Conservation (phyloP, 2,329 filamentous ascomycete genomes). For the Trichoderma koningiopsis region DNA sequence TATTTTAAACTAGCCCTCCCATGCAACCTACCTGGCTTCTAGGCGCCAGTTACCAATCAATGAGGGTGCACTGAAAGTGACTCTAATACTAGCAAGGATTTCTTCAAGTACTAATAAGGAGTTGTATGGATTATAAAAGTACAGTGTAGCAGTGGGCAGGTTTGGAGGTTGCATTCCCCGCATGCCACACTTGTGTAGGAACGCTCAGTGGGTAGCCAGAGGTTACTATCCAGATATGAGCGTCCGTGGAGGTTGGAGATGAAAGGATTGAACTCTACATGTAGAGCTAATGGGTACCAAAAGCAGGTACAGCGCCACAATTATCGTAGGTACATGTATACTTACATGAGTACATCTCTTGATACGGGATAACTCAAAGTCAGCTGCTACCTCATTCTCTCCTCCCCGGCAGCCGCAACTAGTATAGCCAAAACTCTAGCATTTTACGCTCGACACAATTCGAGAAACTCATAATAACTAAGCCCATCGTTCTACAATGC, state of each 20-base stretch:
- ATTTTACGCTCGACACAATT: not conserved
- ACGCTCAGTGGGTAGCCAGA: not conserved
- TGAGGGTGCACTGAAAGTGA: not conserved
- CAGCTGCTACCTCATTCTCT: not conserved
- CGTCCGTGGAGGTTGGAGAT: not conserved
- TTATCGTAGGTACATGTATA: not conserved
- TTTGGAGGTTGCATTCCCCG: constrained; percentile 1
- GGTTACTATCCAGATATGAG: not conserved
- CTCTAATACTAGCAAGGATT: not conserved
- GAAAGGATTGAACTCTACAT: not conserved
- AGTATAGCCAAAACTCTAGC: not conserved
- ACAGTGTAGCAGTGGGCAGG: not conserved
- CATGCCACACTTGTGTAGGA: not conserved
- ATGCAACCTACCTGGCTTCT: not conserved
- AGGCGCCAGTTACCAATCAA: not conserved
- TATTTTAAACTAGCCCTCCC: not conserved
- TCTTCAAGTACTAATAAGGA: not conserved
- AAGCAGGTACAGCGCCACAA: not conserved
- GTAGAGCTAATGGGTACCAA: not conserved
- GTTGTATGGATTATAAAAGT: not conserved
- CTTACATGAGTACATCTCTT: not conserved
- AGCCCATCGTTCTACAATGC: not conserved
- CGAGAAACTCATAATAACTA: not conserved
- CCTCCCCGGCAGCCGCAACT: not conserved
- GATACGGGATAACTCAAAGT: not conserved